Evolutionary conservation across 192 early-diverging fungal species (phyloP), one percentile per base, ranked within the genome.

Genomic region (Backusella sp.): DNA sequence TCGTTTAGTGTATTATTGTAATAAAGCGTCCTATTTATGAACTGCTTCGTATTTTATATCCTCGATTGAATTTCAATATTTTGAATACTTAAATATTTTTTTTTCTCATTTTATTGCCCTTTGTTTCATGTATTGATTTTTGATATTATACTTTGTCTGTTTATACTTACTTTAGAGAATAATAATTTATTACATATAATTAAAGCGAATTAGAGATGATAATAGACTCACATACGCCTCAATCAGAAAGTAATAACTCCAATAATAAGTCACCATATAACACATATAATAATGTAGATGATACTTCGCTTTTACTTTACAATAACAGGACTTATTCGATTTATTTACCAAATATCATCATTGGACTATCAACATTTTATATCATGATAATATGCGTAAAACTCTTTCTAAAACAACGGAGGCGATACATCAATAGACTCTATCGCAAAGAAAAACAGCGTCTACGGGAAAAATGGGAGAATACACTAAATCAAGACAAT

Each of bases 201-300:
- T 12, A 59, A 59, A 59, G 32, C 32, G 9, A 26, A 12, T 28
- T 9, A 59, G 53, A 59, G 11, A 59, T 62, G 56, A 62, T 62
- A 62, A 62, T 62, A 28, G 56, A 62, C 12, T 62, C 56, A 21
- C 56, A 62, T 28, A 62, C 56, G 0, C 56, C 56, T 62, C 56
- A 62, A 28, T 62, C 26, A 62, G 56, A 62, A 62, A 62, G 56
- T 62, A 28, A 62, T 62, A 28, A 12, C 23, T 62, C 56, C 56
- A 62, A 28, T 28, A 62, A 62, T 62, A 62, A 62, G 23, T 23
- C 56, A 62, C 7, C 56, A 62, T 62, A 62, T 62, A 62, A 62
- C 26, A 26, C 23, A 28, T 62, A 62, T 62, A 62, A 3, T 62
- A 62, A 62, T 28, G 23, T 14, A 62, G 56, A 62, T 14, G 21